These are phyloP conservation scores for Eleusine coracana DNA, from an alignment of 176 grass and related monocot species.

Conservation along the genomic window DNA sequence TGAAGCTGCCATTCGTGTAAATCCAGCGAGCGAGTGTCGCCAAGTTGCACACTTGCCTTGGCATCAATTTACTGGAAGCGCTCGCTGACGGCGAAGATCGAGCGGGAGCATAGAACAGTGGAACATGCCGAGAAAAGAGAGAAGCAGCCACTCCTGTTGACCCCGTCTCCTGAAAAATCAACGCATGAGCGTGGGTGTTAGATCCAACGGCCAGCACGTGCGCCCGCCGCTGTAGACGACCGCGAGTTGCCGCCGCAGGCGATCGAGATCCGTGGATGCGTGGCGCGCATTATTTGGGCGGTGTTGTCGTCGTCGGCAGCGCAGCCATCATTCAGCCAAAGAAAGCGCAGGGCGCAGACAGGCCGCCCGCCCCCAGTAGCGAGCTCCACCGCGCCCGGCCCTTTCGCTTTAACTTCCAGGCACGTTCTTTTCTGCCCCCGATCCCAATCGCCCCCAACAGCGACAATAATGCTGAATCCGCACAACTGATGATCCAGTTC, in stretches of 20 bases:
- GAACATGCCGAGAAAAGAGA: too few relatives aligned
- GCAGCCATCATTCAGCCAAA: not conserved
- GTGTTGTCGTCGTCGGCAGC: not conserved
- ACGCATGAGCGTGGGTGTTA: not conserved
- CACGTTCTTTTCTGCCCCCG: not conserved
- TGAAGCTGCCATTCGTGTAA: not conserved
- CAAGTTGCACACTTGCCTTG: not conserved
- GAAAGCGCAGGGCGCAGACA: too few relatives aligned
- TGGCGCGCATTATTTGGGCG: not conserved
- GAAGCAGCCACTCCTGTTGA: not conserved
- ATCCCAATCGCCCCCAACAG: not conserved
- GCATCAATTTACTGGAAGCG: not conserved
- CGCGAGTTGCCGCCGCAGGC: not conserved
- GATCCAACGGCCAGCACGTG: not conserved
- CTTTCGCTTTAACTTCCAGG: constrained; percentile 26
- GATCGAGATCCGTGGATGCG: not conserved
- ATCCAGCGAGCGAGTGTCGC: not conserved
- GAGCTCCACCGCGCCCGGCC: constrained; percentile 38
- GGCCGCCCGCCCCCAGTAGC: constrained; percentile 44
- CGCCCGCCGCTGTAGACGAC: not conserved
- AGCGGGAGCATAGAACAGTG: too few relatives aligned
- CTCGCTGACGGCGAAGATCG: not conserved
- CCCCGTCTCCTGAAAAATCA: not conserved
- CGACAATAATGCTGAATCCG: not conserved
- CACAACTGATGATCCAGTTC: not conserved